phyloP scores from a whole-genome alignment of 306 rosid genomes.

The Cicer judaicum region DNA sequence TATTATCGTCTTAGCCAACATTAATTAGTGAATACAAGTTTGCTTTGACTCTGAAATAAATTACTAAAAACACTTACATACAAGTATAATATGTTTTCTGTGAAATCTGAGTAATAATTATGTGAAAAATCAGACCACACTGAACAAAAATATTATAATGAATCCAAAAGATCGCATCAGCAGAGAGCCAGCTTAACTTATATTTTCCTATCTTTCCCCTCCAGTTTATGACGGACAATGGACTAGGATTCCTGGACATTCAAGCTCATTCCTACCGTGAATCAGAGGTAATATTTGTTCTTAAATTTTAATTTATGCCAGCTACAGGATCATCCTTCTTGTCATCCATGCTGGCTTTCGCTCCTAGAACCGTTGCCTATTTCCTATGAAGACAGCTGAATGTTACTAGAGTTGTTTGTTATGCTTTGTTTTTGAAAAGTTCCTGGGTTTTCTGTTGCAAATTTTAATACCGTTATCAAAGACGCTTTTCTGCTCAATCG shows the following conservation, averaged over 20 bases:
- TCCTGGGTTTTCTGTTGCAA: conserved; percentile 11
- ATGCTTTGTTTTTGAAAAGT: conserved; percentile 13
- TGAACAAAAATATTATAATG: too few species aligned
- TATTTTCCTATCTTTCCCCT: conserved; percentile 11
- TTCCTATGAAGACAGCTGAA: conserved; percentile 18
- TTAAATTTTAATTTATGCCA: conserved; percentile 32
- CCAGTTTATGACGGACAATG: conserved; percentile 57
- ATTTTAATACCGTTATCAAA: neutral
- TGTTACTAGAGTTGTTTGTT: conserved; percentile 31
- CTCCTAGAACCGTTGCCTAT: conserved; percentile 5
- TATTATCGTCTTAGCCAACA: too few species aligned
- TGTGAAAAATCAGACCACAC: too few species aligned
- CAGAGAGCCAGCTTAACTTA: conserved; percentile 19
- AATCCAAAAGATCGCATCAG: conserved; percentile 2
- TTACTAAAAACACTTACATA: too few species aligned
- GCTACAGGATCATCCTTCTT: conserved; percentile 27
- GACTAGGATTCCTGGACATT: conserved; percentile 52
- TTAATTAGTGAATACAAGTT: too few species aligned
- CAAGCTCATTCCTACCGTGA: conserved; percentile 55
- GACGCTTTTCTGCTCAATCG: conserved; percentile 29
- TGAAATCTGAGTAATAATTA: too few species aligned
- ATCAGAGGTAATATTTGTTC: conserved; percentile 56
- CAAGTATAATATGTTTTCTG: too few species aligned
- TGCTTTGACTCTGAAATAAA: too few species aligned
- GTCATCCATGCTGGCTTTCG: conserved; percentile 7